phyloP scores from a whole-genome alignment of 495 filamentous ascomycete species.

The Lasiosphaeria hispida region DNA sequence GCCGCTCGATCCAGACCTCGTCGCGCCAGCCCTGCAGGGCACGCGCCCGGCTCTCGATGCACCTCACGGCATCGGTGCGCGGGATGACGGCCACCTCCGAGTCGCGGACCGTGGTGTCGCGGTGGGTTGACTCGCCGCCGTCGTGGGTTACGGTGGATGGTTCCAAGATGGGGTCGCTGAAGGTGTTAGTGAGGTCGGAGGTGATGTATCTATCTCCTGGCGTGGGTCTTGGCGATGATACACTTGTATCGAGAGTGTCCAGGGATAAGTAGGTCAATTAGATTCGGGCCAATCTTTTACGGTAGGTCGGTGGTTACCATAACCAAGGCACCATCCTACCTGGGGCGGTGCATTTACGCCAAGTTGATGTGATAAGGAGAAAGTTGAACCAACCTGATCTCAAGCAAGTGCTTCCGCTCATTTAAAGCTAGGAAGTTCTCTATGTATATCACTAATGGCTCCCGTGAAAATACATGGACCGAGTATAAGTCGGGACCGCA shows the following conservation, averaged over 20 bases:
- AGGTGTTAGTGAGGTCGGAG: neutral
- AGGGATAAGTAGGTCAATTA: no score
- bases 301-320: no score
- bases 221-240: no score
- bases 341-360: no score
- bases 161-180: constrained; percentile 40
- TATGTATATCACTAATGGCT: constrained; percentile 45
- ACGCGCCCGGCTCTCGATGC: constrained; percentile 42
- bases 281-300: no score
- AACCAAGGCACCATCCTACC: no score
- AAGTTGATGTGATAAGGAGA: neutral
- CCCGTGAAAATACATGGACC: constrained; percentile 42
- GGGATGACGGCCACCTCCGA: constrained; percentile 48
- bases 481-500: constrained; percentile 37
- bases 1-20: constrained; percentile 44
- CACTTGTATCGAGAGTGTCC: no score
- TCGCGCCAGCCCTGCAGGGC: constrained; percentile 47
- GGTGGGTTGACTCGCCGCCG: constrained; percentile 31
- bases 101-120: constrained; percentile 39
- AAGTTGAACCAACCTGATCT: constrained; percentile 36
- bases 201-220: no score
- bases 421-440: constrained; percentile 40
- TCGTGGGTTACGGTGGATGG: constrained; percentile 45
- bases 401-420: constrained; percentile 40
- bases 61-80: constrained; percentile 39